These are phyloP conservation scores for Sclerotinia spermophila DNA, from an alignment of 2,329 filamentous ascomycete species.

Conservation along the genomic window DNA sequence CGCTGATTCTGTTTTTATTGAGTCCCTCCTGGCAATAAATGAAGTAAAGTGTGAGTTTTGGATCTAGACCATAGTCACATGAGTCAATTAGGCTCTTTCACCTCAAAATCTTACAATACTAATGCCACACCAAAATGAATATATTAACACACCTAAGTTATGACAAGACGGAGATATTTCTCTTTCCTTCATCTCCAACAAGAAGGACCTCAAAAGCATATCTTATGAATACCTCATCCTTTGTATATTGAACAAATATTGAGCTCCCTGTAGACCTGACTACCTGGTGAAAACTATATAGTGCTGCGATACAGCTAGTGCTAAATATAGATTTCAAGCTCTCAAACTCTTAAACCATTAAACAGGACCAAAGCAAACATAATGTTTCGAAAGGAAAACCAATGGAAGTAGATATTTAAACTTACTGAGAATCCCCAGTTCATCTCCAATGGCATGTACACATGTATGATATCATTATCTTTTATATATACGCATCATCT, in stretches of 20 bases:
- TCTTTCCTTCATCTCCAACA: background rate
- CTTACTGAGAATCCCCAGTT: background rate
- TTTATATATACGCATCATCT: background rate
- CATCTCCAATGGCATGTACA: background rate
- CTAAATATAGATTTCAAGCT: background rate
- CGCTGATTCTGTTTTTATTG: background rate
- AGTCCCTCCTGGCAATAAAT: background rate
- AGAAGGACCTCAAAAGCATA: background rate
- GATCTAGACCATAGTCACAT: background rate
- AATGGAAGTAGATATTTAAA: background rate
- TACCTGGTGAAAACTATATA: fast-evolving
- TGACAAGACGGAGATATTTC: too few species aligned
- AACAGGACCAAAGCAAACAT: background rate
- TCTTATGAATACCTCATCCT: background rate
- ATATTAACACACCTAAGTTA: too few species aligned
- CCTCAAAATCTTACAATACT: too few species aligned
- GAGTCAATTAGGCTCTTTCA: background rate
- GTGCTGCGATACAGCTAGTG: background rate
- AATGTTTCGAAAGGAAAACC: background rate
- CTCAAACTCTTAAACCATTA: background rate
- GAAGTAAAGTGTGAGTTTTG: background rate
- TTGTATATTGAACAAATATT: background rate
- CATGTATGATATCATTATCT: background rate
- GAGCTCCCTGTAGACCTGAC: background rate
- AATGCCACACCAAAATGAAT: background rate